These are phyloP conservation scores for Geoglossum glabrum DNA, from an alignment of 495 filamentous ascomycete genomes.

Conservation along the genomic window DNA sequence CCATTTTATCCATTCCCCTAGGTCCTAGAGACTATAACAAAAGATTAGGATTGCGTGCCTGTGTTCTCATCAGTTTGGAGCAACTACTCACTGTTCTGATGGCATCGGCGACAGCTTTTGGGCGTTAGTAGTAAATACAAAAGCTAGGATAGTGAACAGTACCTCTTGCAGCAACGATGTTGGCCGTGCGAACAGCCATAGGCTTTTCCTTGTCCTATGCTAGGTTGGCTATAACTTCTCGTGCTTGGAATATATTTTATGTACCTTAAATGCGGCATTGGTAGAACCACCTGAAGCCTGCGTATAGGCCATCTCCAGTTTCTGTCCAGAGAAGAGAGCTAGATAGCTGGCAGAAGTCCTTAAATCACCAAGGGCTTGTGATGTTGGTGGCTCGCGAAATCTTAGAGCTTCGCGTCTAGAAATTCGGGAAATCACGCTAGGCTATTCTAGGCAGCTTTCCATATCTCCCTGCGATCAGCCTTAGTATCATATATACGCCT, in stretches of 20 bases:
- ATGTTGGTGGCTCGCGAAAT: background rate
- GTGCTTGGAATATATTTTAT: conserved; percentile 10
- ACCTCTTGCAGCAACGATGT: conserved; percentile 95
- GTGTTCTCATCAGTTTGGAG: no score
- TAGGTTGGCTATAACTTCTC: conserved; percentile 1
- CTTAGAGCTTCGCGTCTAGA: background rate
- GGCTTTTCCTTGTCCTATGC: conserved; percentile 95
- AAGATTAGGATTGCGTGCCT: conserved; percentile 9
- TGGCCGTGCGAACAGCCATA: conserved; percentile 78
- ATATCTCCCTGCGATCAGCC: no score
- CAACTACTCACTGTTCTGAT: conserved; percentile 24
- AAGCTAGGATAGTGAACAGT: conserved; percentile 11
- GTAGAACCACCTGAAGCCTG: background rate
- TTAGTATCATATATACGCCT: no score
- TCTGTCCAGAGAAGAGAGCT: background rate
- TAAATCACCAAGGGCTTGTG: background rate
- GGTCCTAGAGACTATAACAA: conserved; percentile 42
- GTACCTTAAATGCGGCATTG: conserved; percentile 68
- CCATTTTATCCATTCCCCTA: conserved; percentile 93
- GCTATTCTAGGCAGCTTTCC: background rate
- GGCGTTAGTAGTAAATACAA: conserved; percentile 5
- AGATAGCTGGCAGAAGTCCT: background rate
- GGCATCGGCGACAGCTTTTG: background rate
- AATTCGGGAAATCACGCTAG: background rate
- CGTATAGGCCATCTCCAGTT: background rate